phyloP scores from a whole-genome alignment of 208 protist species.

The Sergeia podlipaevii region DNA sequence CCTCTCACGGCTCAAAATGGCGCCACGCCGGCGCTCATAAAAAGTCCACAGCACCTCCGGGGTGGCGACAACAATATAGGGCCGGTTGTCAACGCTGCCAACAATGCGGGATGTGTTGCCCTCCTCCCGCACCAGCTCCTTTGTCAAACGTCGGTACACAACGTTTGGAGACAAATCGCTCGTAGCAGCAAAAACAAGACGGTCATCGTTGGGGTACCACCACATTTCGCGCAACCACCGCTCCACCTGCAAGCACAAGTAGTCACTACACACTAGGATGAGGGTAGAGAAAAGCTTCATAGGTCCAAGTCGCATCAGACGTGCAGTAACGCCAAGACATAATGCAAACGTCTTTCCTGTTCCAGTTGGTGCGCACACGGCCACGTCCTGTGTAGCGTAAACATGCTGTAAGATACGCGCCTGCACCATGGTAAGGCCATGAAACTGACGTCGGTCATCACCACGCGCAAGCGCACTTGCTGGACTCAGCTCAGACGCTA shows the following conservation, averaged over 20 bases:
- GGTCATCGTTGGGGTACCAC: constrained; percentile 85
- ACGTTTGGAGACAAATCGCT: constrained; percentile 38
- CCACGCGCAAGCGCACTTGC: neutral
- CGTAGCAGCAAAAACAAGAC: constrained; percentile 74
- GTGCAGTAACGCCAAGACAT: constrained; percentile 73
- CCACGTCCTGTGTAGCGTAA: constrained; percentile 81
- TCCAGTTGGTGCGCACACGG: constrained; percentile 86
- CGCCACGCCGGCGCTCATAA: constrained; percentile 41
- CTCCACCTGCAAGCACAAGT: constrained; percentile 76
- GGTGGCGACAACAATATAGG: constrained; percentile 80
- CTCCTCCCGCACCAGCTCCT: constrained; percentile 47
- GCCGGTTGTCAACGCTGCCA: constrained; percentile 55
- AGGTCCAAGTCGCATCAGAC: constrained; percentile 83
- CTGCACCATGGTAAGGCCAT: constrained; percentile 74
- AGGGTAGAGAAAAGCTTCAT: constrained; percentile 85
- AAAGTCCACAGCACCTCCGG: constrained; percentile 76
- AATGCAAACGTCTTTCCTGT: constrained; percentile 88
- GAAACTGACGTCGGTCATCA: constrained; percentile 17
- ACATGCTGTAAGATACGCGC: constrained; percentile 84
- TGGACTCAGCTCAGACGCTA: constrained; percentile 5
- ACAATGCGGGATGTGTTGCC: constrained; percentile 21
- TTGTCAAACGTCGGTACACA: constrained; percentile 76
- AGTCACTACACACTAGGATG: constrained; percentile 72
- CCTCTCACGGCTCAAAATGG: constrained; percentile 44
- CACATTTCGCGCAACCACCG: constrained; percentile 86